These are phyloP conservation scores for Solanum chiquidenum DNA, from an alignment of 257 asterid genomes.

Conservation along the genomic window DNA sequence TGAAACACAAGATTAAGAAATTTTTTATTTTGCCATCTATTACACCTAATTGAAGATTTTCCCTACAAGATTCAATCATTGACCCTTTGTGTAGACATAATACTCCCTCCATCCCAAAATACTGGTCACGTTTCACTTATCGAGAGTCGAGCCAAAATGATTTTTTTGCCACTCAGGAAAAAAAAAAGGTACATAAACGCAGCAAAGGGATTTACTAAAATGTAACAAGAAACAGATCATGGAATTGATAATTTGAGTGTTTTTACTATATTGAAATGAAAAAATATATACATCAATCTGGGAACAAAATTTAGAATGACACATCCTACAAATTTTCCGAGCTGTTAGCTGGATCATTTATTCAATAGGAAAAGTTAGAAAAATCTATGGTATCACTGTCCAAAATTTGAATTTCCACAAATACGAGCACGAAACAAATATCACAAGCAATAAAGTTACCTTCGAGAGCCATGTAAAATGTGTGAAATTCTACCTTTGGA, in stretches of 20 bases:
- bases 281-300: neutral
- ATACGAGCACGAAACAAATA: neutral
- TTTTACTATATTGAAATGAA: neutral
- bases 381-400: neutral
- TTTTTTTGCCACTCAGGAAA: neutral
- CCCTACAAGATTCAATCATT: neutral
- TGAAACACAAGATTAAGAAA: no score
- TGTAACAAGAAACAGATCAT: neutral
- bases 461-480: neutral
- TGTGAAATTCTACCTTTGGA: neutral
- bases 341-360: neutral
- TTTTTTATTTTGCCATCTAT: neutral
- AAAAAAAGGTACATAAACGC: neutral
- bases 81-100: neutral
- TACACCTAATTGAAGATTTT: neutral
- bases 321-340: conserved; percentile 1
- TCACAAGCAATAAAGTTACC: neutral
- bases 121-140: neutral
- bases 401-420: conserved; percentile 1
- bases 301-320: neutral
- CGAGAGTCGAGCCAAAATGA: neutral
- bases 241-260: neutral
- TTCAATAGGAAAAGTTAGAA: neutral
- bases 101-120: neutral
- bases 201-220: neutral